Evolutionary conservation across 129 eudicot species (phyloP), one percentile per base, ranked within the genome.

Genomic region (Saposhnikovia divaricata): DNA sequence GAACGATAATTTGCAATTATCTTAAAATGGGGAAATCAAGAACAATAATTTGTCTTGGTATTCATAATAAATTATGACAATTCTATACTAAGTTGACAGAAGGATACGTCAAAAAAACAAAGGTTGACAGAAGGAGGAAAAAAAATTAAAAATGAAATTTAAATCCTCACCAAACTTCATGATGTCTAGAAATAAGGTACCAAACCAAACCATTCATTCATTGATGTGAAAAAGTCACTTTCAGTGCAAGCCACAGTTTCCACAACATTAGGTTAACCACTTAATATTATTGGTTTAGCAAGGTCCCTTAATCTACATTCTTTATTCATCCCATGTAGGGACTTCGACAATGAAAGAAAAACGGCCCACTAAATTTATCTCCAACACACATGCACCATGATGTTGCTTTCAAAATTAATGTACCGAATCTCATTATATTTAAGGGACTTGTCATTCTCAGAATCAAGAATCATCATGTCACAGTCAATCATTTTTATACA

Each of bases 261-360:
- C 69, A 59, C 68, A 59, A n/a, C 68, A 59, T n/a, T 61, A 61
- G 69, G 69, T 61, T 61, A 61, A 61, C 69, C 69, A 61, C 14
- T 27, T 2, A 9, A 61, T 23, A 61, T 61, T n/a, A 61, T 61
- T 61, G 69, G 69, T n/a, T 61, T 3, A 61, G 6, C 15, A 59
- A 57, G 65, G 65, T 50, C 57, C 57, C 57, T 50, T 16, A 0
- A 14, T 18, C 57, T 18, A 25, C 69, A n/a, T 61, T 61, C 15
- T 61, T 61, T 61, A 61, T n/a, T n/a, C 69, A 61, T 9, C 34
- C 34, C 34, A 59, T n/a, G 37, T 61, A n/a, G 69, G 69, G 69
- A 61, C 69, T 61, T 61, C 1, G 69, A 61, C 5, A 61, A 61
- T 25, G 69, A 61, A 61, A 61, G 34, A 25, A 61, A 9, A 61